Base-by-base conservation (phyloP, 139 green algal species). In the Spirogloea muscicola region DNA sequence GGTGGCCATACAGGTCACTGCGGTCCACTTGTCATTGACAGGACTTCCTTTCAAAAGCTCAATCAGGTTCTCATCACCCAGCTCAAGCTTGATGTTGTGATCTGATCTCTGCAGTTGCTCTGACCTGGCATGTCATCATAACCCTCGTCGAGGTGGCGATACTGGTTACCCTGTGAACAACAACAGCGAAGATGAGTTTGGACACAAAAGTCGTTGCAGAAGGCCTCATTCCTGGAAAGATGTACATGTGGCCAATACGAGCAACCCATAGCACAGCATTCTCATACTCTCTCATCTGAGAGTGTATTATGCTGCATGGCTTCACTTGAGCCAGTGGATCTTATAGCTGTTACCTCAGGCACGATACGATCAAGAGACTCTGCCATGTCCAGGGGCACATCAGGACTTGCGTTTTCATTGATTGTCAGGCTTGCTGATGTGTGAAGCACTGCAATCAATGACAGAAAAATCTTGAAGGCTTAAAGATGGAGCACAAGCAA, bases 391-490 rank as follows among this genome's bases (percentile, higher is more conserved):
- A 34, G 6, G 3, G 46, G 70, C 37, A 76, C 76, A 49, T 74
- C 69, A 36, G 76, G 58, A 41, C 44, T 64, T 9, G 61, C 49
- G 43, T 82, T 80, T 37, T 80, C 77, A 49, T 77, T 77, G 40
- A 86, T 70, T 9, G 70, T 84, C 59, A 86, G 62, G 48, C 58
- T 79, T 18, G 76, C 68, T 0, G 68, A 81, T 31, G 81, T 84
- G 76, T 86, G 81, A 46, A 77, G 41, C 4, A 84, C 72, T 80
- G 72, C 9, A 70, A 40, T 3, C 25, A 44, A 10, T n/a, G 58
- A 34, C 4, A 21, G 58, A 66, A 1, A n/a, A 29, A 64, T 64
- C 16, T 25, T 64, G 55, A 31, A 29, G 3, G 16, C 37, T 25
- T 25, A 16, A 64, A 29, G 27, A 25, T 34, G 21, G 33, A 29